Percentiles rank a stretch among this genome's conserved stretches.
These are phyloP conservation scores for Pinus albicaulis DNA, from an alignment of 75 land plant genomes.

Conservation along the genomic window DNA sequence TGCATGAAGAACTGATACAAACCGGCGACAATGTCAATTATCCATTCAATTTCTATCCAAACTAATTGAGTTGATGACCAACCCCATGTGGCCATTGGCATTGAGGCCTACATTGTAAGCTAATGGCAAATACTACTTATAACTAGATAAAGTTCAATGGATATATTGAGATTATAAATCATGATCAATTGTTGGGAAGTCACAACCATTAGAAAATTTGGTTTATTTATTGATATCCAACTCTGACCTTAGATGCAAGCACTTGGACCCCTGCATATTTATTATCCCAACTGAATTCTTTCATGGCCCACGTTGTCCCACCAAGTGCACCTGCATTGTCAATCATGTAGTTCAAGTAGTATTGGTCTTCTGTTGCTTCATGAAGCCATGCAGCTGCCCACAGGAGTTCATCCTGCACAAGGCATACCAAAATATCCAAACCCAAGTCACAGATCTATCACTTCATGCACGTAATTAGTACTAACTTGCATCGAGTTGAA, in stretches of 20 bases:
- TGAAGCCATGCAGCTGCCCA: slow-evolving; percentile 68
- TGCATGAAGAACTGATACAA: not conserved
- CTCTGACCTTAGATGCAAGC: slow-evolving; percentile 46
- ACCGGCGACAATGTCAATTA: not conserved
- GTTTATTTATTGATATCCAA: not conserved
- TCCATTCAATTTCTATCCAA: not conserved
- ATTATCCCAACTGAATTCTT: slow-evolving; percentile 58
- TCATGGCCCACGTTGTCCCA: slow-evolving; percentile 58
- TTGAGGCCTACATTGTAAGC: not conserved
- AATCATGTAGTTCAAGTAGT: slow-evolving; percentile 37
- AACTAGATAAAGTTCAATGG: not conserved
- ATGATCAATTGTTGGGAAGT: not conserved
- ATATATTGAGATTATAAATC: not conserved
- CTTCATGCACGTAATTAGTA: no score
- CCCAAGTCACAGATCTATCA: no score
- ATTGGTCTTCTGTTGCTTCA: slow-evolving; percentile 40
- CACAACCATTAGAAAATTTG: not conserved
- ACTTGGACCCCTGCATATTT: slow-evolving; percentile 68
- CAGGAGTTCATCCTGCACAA: slow-evolving; percentile 54
- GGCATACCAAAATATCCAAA: not conserved
- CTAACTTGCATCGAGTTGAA: not conserved
- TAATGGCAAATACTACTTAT: no score
- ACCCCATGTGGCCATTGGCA: not conserved
- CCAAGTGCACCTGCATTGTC: slow-evolving; percentile 40
- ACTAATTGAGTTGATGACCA: not conserved